Percentiles rank a stretch among this genome's conserved stretches.
These are phyloP conservation scores for Hypoxylon cercidicola DNA, from an alignment of 495 filamentous ascomycete genomes.

Conservation along the genomic window DNA sequence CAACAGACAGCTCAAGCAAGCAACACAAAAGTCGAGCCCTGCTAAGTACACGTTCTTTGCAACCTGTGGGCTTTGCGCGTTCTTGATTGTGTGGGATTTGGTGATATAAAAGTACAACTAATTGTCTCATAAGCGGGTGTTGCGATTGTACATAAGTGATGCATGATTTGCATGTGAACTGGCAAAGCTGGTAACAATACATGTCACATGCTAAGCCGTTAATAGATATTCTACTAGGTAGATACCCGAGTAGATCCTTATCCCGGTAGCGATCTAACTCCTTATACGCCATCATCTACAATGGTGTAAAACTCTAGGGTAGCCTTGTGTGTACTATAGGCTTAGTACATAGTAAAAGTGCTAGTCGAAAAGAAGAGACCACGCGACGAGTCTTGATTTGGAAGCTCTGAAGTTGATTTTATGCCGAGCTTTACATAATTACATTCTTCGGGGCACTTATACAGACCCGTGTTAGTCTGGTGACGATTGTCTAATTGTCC, in stretches of 20 bases:
- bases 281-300: background rate
- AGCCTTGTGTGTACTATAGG: background rate
- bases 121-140: constrained; percentile 3
- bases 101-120: constrained; percentile 67
- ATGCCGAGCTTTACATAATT: constrained; percentile 18
- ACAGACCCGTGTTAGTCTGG: constrained; percentile 24
- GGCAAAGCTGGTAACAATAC: background rate
- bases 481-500: background rate
- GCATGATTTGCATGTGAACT: constrained; percentile 30
- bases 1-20: constrained; percentile 90
- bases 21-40: constrained; percentile 80
- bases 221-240: constrained; percentile 1
- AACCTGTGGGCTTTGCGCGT: constrained; percentile 80
- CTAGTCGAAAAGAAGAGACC: background rate
- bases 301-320: background rate
- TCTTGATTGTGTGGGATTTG: constrained; percentile 93
- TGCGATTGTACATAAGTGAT: constrained; percentile 4
- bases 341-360: background rate
- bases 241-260: constrained; percentile 4
- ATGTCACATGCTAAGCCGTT: background rate
- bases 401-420: constrained; percentile 6
- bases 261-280: background rate
- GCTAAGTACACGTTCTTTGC: constrained; percentile 91
- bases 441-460: constrained; percentile 17
- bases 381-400: constrained; percentile 45